Conservation (phyloP, 306 rosid genomes). For the Rubus idaeus region DNA sequence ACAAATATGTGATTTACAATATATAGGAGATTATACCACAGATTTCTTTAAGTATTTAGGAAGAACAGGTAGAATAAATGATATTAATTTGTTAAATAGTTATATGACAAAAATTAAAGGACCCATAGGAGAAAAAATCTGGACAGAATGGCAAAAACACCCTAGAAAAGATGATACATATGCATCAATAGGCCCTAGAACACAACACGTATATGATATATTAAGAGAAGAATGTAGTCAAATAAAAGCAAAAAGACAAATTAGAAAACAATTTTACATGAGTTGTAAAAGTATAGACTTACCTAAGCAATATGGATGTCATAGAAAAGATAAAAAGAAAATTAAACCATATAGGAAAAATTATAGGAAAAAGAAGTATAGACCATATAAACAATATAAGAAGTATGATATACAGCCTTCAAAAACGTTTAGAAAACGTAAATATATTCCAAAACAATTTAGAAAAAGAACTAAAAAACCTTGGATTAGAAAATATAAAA, state of each 20-base stretch:
- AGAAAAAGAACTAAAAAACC: not conserved
- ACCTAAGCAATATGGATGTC: not conserved
- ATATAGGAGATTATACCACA: not conserved
- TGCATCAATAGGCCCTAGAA: not conserved
- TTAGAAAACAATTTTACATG: not conserved
- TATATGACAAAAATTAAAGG: not conserved
- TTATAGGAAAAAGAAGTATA: not conserved
- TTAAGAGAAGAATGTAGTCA: not conserved
- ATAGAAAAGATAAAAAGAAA: no score
- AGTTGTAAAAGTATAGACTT: not conserved
- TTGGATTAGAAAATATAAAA: not conserved
- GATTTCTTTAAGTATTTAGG: not conserved
- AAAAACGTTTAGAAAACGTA: not conserved
- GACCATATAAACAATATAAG: not conserved
- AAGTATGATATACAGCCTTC: not conserved
- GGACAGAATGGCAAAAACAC: not conserved
- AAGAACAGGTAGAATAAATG: not conserved
- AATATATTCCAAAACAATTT: not conserved
- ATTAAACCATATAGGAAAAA: not conserved
- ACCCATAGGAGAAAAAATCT: not conserved
- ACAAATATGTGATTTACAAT: not conserved
- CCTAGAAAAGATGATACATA: not conserved
- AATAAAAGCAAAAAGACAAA: not conserved
- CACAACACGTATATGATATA: not conserved
- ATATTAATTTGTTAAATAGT: not conserved